Conservation (phyloP, 148 eudicot genomes). For the Amaranthus cruentus region DNA sequence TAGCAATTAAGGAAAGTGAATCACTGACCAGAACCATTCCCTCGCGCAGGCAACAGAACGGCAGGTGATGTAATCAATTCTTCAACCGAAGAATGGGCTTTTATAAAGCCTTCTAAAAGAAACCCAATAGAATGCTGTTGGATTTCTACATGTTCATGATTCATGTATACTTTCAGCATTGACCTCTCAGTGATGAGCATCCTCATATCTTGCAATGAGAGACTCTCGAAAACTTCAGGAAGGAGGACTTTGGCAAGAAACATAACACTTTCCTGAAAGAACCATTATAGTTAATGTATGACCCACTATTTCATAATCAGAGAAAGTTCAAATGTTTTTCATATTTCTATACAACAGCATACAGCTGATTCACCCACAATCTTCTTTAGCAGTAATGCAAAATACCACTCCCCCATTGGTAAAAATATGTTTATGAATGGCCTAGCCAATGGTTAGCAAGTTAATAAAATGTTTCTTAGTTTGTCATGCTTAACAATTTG, state of each 20-base stretch:
- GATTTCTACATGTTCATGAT: conserved; percentile 77
- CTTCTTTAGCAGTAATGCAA: no score
- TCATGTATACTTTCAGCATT: conserved; percentile 47
- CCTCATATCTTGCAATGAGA: conserved; percentile 82
- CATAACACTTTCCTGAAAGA: conserved; percentile 75
- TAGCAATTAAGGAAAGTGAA: not conserved
- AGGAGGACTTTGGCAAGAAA: conserved; percentile 70
- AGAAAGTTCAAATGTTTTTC: no score
- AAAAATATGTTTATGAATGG: no score
- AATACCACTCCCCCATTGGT: no score
- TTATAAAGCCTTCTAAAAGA: conserved; percentile 76
- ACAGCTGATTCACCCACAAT: no score
- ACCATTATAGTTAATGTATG: not conserved
- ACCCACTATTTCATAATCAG: not conserved
- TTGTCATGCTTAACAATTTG: no score
- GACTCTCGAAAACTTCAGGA: conserved; percentile 73
- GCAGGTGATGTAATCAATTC: conserved; percentile 73
- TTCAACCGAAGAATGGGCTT: conserved; percentile 40
- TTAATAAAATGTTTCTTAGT: no score
- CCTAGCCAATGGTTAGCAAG: no score
- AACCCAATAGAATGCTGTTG: conserved; percentile 61
- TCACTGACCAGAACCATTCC: conserved; percentile 47
- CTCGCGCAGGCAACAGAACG: conserved; percentile 43
- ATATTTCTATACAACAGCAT: no score
- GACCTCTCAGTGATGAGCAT: conserved; percentile 76